Evolutionary conservation across 257 asterid genomes (phyloP), one percentile per base, ranked within the genome.

Genomic region (Solanum paucissectum): DNA sequence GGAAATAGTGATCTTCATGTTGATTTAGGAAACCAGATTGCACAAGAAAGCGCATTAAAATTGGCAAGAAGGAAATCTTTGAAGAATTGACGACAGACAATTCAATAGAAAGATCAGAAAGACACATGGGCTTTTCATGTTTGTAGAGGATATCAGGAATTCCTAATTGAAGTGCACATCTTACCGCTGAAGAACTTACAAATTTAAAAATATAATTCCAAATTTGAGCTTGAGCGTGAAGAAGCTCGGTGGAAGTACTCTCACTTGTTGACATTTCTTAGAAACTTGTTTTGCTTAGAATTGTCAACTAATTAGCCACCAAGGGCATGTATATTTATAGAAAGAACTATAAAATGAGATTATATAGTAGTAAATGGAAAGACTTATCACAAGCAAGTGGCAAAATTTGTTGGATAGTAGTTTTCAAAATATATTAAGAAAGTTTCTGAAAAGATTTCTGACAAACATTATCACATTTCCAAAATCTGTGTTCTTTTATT

Each of bases 151-250:
- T 25, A 20, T 89, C 89, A 6, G 12, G 73, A 18, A 87, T 83
- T n/a, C 36, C 89, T 12, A 89, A 25, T 58, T 87, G 25, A 25
- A 89, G 1, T 52, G 87, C 89, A 49, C 91, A 89, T 84, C 25
- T 84, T 9, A 89, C 84, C 3, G 88, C 27, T n/a, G 46, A 75
- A 69, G 87, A 90, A 27, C 40, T 85, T 10, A 79, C 1, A 16
- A 62, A 89, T 36, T 85, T 72, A 40, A 90, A 77, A 20, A 73
- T 85, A 83, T 87, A 88, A 34, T 87, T 86, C 90, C 89, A 85
- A 0, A 87, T 55, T 25, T 87, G 86, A 20, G 88, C 87, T 85
- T 87, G 87, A 32, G 90, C 91, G 1, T 38, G 34, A 34, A 87
- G 87, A 86, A 81, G 71, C 52, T 82, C 18, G 8, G 6, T 36